Evolutionary conservation across 306 rosid species (phyloP), one percentile per base, ranked within the genome.

Genomic region (Fragaria nilgerrensis): DNA sequence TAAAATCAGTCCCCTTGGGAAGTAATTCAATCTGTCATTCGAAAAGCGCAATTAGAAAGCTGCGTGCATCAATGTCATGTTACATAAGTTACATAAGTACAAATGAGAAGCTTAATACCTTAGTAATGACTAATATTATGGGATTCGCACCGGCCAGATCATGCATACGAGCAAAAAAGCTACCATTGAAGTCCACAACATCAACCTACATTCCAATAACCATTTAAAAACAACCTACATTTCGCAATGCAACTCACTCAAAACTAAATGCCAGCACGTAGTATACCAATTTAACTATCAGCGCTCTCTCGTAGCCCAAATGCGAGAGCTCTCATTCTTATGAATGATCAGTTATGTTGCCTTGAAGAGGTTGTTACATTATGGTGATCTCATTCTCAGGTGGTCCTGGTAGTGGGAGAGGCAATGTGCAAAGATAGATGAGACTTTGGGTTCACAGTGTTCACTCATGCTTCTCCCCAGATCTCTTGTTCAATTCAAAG

Each of bases 141-240:
- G 98, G 98, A 86, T 95, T 92, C 25, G 97, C 93, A 80, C 98
- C 98, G 20, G 93, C 95, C 79, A 95, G 87, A 88, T 95, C 98
- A 59, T 97, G 93, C 49, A 92, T 90, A 73, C 88, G 95, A 48
- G 93, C 86, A 89, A 94, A 81, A 84, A 94, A 94, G 80, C 97
- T 92, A 81, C 98, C 98, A 81, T 87, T 92, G 95, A 95, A 95
- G 88, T 95, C 98, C 83, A 90, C 89, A 78, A 92, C 85, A 78
- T 95, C 98, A 86, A 95, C 98, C 98, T 95, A 84, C 48, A 85
- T 23, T 12, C 19, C 5, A 56, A 5, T 6, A 41, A 58, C 68
- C 53, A 56, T 47, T 49, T 27, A 17, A 69, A n/a, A 73, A 53
- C n/a, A 37, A 43, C 7, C 58, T 10, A 72, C 59, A 77, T 50